These are phyloP conservation scores for Colletotrichum chrysophilum DNA, from an alignment of 2,329 filamentous ascomycete species.

Conservation along the genomic window DNA sequence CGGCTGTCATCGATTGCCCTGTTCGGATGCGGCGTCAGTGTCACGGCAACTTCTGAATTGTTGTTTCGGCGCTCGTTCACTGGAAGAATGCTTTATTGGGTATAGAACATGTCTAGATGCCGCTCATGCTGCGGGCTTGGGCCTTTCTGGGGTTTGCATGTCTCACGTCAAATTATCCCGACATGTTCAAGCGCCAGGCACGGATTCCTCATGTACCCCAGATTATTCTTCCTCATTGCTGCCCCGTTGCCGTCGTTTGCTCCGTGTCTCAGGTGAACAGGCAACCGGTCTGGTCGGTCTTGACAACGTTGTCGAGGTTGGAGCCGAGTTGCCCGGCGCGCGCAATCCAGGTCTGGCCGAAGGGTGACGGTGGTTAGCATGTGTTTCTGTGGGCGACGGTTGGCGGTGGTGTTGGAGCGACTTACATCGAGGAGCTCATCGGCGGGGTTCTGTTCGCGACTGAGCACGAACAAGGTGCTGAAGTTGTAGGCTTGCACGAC, in stretches of 20 bases:
- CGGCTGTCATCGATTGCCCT: background rate
- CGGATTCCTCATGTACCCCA: background rate
- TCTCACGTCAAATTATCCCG: background rate
- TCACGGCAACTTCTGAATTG: background rate
- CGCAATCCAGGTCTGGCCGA: constrained; percentile 29
- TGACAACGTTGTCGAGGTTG: constrained; percentile 28
- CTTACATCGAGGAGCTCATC: constrained; percentile 32
- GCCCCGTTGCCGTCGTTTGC: background rate
- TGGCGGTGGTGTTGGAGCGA: background rate
- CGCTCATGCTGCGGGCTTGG: background rate
- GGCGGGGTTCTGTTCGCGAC: constrained; percentile 31
- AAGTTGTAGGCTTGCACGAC: constrained; percentile 37
- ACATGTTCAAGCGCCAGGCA: constrained; percentile 4
- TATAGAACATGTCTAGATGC: background rate
- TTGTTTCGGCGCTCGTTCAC: background rate
- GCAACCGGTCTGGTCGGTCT: constrained; percentile 31
- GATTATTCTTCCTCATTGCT: background rate
- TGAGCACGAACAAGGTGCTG: constrained; percentile 35
- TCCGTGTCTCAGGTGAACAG: constrained; percentile 22
- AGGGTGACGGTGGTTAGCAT: background rate
- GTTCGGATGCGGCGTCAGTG: background rate
- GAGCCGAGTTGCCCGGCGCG: constrained; percentile 29
- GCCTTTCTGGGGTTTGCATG: background rate
- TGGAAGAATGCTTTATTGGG: background rate
- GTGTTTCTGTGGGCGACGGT: background rate